A percentile compares a stretch with the other conserved stretches of the same genome.
phyloP scores from a whole-genome alignment of 2,329 filamentous ascomycete species.

The Neofusicoccum cordaticola region DNA sequence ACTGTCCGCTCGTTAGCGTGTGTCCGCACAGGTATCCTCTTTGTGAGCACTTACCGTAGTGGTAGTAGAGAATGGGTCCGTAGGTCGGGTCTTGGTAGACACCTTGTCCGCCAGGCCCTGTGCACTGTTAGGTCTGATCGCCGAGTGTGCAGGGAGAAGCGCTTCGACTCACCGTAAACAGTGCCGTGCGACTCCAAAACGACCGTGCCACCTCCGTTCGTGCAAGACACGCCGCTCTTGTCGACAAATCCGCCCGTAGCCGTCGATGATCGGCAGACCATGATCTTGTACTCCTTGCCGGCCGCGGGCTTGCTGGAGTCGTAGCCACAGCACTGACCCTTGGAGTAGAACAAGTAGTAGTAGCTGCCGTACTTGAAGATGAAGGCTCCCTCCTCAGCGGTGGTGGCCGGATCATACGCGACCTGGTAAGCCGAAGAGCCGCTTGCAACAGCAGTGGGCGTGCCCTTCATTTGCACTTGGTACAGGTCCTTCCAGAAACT shows the following conservation, averaged over 20 bases:
- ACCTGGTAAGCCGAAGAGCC: constrained; percentile 45
- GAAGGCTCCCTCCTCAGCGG: constrained; percentile 57
- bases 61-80: constrained; percentile 61
- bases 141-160: no score
- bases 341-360: constrained; percentile 65
- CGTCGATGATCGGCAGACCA: constrained; percentile 58
- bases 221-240: constrained; percentile 52
- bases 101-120: constrained; percentile 60
- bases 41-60: constrained; percentile 46
- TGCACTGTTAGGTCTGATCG: no score
- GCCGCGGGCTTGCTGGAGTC: constrained; percentile 50
- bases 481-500: constrained; percentile 68
- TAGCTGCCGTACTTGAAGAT: constrained; percentile 55
- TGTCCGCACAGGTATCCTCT: neutral
- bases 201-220: constrained; percentile 57
- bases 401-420: constrained; percentile 52
- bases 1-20: constrained; percentile 26
- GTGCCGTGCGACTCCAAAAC: constrained; percentile 59
- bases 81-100: constrained; percentile 50
- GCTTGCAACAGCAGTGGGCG: constrained; percentile 31
- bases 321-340: constrained; percentile 62
- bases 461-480: constrained; percentile 51
- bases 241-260: constrained; percentile 58
- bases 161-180: constrained; percentile 51
- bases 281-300: constrained; percentile 65